A percentile compares a stretch with the other conserved stretches of the same genome.
Conservation (phyloP, 108 stramenopile species). For the Stephanodiscus minutulus region DNA sequence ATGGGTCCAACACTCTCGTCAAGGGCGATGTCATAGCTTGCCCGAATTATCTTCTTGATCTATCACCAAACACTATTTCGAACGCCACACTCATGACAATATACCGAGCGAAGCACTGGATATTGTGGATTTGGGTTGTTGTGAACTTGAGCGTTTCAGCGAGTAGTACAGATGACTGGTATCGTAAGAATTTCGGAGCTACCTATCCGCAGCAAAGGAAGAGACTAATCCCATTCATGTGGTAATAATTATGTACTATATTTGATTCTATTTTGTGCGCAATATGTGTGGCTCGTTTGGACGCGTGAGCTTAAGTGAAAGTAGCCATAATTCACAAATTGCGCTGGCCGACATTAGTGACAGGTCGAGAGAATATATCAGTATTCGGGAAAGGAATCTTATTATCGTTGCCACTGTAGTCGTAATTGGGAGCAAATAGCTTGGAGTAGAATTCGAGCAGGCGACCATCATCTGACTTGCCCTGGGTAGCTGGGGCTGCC, state of each 20-base stretch:
- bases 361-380: not conserved
- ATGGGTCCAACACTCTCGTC: constrained; percentile 2
- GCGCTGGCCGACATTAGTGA: not conserved
- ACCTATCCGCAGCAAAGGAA: constrained; percentile 23
- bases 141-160: constrained; percentile 68
- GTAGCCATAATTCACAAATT: too few relatives aligned
- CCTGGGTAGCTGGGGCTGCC: too few relatives aligned
- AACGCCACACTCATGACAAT: not conserved
- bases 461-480: too few relatives aligned
- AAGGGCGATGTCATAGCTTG: constrained; percentile 7
- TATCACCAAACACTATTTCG: constrained; percentile 3
- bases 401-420: not conserved
- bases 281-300: not conserved
- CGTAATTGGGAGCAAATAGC: too few relatives aligned
- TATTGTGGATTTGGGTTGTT: constrained; percentile 62
- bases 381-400: not conserved
- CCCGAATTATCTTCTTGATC: not conserved
- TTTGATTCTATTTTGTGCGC: not conserved
- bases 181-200: constrained; percentile 24
- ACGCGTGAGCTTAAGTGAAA: not conserved
- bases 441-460: too few relatives aligned
- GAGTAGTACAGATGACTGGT: constrained; percentile 58
- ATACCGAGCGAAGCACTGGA: constrained; percentile 35
- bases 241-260: constrained; percentile 9
- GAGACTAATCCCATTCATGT: constrained; percentile 25